Conservation (phyloP, 2,329 filamentous ascomycete species). For the Penicillium nordicum region DNA sequence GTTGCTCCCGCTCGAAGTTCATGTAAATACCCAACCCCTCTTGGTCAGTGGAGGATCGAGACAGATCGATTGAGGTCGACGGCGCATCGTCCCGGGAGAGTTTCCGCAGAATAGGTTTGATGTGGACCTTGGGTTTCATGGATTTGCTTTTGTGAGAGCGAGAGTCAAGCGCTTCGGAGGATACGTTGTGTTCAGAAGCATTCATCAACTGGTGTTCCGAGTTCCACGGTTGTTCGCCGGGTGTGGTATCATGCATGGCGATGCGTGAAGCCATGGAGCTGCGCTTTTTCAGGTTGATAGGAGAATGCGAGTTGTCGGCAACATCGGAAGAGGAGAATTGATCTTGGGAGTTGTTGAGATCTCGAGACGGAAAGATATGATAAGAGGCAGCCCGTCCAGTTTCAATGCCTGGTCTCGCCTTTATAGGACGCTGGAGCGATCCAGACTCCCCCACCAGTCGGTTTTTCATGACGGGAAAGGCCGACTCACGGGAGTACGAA, state of each 20-base stretch:
- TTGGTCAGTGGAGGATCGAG: constrained; percentile 54
- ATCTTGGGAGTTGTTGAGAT: constrained; percentile 10
- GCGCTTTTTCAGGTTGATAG: constrained; percentile 6
- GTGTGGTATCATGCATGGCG: constrained; percentile 6
- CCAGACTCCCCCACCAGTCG: constrained; percentile 16
- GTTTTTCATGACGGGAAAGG: constrained; percentile 11
- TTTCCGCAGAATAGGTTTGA: constrained; percentile 57
- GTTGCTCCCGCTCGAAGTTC: constrained; percentile 30
- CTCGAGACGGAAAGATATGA: constrained; percentile 7
- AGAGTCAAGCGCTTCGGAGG: constrained; percentile 15
- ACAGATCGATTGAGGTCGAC: constrained; percentile 52
- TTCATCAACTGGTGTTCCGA: constrained; percentile 9
- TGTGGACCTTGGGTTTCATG: constrained; percentile 40
- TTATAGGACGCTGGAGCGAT: constrained; percentile 11
- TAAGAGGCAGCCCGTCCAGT: constrained; percentile 7
- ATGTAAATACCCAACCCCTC: constrained; percentile 55
- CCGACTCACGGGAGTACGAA: constrained; percentile 14
- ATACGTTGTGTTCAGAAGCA: constrained; percentile 8
- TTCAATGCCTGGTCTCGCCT: constrained; percentile 6
- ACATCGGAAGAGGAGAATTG: constrained; percentile 16
- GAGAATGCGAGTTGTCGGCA: constrained; percentile 9
- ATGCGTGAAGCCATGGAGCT: constrained; percentile 14
- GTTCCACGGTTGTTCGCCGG: constrained; percentile 14
- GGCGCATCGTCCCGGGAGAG: constrained; percentile 49
- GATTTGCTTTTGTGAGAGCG: constrained; percentile 22